A percentile compares a stretch with the other conserved stretches of the same genome.
Evolutionary conservation across 2,329 filamentous ascomycete genomes (phyloP).

Genomic region (Pseudocercospora fuligena): DNA sequence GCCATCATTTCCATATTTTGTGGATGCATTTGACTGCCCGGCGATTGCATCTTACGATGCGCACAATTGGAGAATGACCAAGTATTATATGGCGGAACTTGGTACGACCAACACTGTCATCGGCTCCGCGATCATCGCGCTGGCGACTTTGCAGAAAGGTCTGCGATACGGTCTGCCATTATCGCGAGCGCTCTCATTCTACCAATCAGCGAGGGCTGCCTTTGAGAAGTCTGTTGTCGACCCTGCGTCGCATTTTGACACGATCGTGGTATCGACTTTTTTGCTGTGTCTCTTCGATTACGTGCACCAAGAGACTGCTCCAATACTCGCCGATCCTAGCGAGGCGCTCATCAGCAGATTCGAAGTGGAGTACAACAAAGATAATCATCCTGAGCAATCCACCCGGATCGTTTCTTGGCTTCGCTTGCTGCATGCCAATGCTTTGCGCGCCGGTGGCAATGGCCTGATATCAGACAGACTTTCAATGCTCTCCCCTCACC

Average conservation of each 20-base stretch:
- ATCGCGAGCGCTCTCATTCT: not conserved
- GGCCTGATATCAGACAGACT: not conserved
- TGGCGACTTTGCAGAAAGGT: not conserved
- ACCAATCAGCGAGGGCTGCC: not conserved
- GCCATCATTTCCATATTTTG: not conserved
- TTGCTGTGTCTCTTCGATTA: constrained; percentile 4
- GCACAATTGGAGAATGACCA: not conserved
- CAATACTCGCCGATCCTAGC: not conserved
- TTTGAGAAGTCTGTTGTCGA: not conserved
- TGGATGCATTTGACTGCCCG: not conserved
- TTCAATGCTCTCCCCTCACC: not conserved
- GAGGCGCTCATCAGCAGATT: not conserved
- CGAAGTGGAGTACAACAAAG: not conserved
- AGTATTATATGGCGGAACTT: not conserved
- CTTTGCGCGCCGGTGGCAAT: constrained; percentile 1
- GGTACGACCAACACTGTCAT: not conserved
- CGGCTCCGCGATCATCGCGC: not conserved
- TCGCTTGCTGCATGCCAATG: not conserved
- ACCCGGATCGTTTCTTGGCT: not conserved
- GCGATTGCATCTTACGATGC: constrained; percentile 3
- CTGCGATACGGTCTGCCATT: not conserved
- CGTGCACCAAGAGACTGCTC: not conserved
- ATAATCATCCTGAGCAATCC: not conserved
- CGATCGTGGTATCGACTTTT: not conserved
- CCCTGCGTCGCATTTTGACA: not conserved